Conservation (phyloP, 2,329 filamentous ascomycete species). For the Ophiognomonia clavigignenti-juglandacearum region DNA sequence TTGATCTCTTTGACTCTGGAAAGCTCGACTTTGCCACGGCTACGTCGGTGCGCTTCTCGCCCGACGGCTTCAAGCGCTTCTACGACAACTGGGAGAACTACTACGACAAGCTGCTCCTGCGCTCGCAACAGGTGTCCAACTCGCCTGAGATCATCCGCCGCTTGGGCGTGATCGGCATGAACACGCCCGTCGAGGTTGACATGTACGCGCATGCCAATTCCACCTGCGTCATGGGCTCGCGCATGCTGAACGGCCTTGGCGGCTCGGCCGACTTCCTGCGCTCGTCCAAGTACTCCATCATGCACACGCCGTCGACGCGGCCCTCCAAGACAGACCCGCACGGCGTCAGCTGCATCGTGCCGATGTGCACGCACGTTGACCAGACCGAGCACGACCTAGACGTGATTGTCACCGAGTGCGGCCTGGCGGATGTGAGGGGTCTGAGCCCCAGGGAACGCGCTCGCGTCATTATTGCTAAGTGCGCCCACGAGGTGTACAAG, state of each 20-base stretch:
- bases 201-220: constrained; percentile 93
- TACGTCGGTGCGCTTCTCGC: constrained; percentile 85
- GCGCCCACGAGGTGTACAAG: constrained; percentile 78
- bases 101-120: constrained; percentile 75
- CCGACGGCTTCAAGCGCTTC: constrained; percentile 86
- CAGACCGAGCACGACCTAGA: constrained; percentile 92
- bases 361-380: constrained; percentile 88
- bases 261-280: constrained; percentile 80
- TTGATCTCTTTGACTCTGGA: constrained; percentile 86
- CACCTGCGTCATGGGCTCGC: constrained; percentile 82
- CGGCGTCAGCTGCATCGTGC: constrained; percentile 83
- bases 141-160: constrained; percentile 85
- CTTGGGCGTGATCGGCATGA: constrained; percentile 88
- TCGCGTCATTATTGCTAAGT: constrained; percentile 80
- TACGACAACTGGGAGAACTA: constrained; percentile 82
- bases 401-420: constrained; percentile 71
- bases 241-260: constrained; percentile 83
- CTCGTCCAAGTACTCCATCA: constrained; percentile 78
- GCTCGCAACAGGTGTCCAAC: constrained; percentile 85
- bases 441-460: constrained; percentile 76
- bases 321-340: constrained; percentile 78
- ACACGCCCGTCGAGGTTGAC: constrained; percentile 90
- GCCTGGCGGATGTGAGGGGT: constrained; percentile 80
- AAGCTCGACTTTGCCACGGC: constrained; percentile 86
- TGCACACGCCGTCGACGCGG: constrained; percentile 83